Evolutionary conservation across 2,329 filamentous ascomycete genomes (phyloP).

Genomic region (Calycina herbarum): DNA sequence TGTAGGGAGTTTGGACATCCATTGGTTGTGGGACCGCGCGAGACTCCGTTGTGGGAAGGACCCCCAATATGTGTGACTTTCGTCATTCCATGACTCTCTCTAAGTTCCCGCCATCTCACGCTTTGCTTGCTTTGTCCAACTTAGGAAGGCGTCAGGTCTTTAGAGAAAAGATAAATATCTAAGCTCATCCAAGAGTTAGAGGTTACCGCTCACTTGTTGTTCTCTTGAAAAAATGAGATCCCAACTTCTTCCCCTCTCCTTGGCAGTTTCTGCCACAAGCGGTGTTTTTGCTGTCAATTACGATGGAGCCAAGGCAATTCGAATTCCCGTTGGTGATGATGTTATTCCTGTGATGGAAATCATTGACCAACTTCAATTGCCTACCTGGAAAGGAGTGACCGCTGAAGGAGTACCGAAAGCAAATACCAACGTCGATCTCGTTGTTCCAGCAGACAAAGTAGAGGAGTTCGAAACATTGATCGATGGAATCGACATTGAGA

Average conservation of each 20-base stretch:
- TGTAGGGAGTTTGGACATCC: neutral
- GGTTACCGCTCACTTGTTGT: neutral
- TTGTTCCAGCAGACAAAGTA: constrained; percentile 43
- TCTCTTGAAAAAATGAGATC: constrained; percentile 10
- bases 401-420: constrained; percentile 24
- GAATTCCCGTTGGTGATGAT: constrained; percentile 39
- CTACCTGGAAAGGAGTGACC: constrained; percentile 40
- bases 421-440: constrained; percentile 42
- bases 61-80: neutral
- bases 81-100: neutral
- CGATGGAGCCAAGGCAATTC: constrained; percentile 44
- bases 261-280: constrained; percentile 5
- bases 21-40: constrained; percentile 5
- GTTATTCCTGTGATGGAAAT: constrained; percentile 38
- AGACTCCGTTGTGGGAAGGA: constrained; percentile 13
- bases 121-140: neutral
- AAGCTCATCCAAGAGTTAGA: neutral
- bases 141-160: neutral
- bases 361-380: constrained; percentile 39
- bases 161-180: neutral
- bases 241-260: constrained; percentile 3
- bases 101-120: neutral
- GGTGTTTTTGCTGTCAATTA: constrained; percentile 37
- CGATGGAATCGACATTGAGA: constrained; percentile 36
- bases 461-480: constrained; percentile 41